phyloP scores from a whole-genome alignment of 768 basidiomycete species.

The Agrocybe pediades region DNA sequence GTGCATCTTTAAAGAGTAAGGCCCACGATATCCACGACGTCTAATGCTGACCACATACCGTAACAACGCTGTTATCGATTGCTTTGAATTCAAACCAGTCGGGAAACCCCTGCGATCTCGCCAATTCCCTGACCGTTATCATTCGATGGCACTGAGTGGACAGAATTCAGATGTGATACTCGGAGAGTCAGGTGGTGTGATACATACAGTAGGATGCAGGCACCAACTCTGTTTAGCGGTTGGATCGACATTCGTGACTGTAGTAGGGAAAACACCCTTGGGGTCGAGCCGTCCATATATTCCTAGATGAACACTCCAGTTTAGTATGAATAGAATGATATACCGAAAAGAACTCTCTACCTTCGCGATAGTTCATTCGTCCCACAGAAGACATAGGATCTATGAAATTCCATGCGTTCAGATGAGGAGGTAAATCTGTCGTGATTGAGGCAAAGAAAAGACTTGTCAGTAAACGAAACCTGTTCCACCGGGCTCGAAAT shows the following conservation, averaged over 20 bases:
- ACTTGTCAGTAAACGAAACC: background rate
- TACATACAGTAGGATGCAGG: constrained; percentile 66
- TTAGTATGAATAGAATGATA: background rate
- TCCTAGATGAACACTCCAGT: constrained; percentile 26
- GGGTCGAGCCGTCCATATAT: constrained; percentile 60
- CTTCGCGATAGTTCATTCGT: constrained; percentile 48
- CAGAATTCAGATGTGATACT: background rate
- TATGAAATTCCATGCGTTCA: constrained; percentile 60
- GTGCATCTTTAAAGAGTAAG: constrained; percentile 77
- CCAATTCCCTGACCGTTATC: constrained; percentile 74
- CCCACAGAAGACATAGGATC: constrained; percentile 64
- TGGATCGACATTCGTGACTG: constrained; percentile 77
- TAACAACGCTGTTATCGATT: constrained; percentile 52
- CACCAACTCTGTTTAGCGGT: constrained; percentile 77
- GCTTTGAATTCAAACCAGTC: constrained; percentile 70
- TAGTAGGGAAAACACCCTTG: constrained; percentile 65
- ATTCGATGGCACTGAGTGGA: constrained; percentile 62
- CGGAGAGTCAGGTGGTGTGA: background rate
- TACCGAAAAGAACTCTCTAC: constrained; percentile 28
- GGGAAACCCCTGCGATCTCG: constrained; percentile 81
- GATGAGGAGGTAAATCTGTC: constrained; percentile 43
- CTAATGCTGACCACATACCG: too few relatives aligned
- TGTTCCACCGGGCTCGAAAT: background rate
- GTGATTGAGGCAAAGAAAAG: background rate
- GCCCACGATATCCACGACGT: too few relatives aligned